Percentiles rank a stretch among this genome's conserved stretches.
phyloP scores from a whole-genome alignment of 495 filamentous ascomycete genomes.

The Hyaloscypha finlandica region DNA sequence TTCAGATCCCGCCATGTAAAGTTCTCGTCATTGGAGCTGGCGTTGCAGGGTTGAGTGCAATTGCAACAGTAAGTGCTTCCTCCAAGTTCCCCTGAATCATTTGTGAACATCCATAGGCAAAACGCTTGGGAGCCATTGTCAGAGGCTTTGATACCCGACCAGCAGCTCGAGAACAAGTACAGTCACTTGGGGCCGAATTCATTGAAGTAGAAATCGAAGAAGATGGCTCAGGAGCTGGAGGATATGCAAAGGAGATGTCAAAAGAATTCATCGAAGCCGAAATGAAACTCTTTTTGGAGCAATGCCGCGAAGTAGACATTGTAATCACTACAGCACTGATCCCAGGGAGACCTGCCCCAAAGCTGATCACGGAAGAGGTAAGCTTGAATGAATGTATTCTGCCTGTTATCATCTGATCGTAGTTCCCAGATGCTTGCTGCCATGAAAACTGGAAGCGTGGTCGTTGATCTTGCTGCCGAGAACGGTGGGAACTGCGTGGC shows the following conservation, averaged over 20 bases:
- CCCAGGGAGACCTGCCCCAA: slow-evolving; percentile 73
- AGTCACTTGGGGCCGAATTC: slow-evolving; percentile 82
- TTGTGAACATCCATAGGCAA: slow-evolving; percentile 43
- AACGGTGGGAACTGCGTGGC: slow-evolving; percentile 80
- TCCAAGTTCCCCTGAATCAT: background rate
- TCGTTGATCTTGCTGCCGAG: slow-evolving; percentile 81
- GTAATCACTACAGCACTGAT: slow-evolving; percentile 84
- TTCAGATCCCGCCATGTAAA: slow-evolving; percentile 77
- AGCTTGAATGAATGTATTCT: slow-evolving; percentile 11
- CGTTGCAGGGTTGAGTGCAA: slow-evolving; percentile 79
- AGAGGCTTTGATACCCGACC: slow-evolving; percentile 80
- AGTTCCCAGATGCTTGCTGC: slow-evolving; percentile 60
- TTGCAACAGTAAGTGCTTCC: slow-evolving; percentile 54
- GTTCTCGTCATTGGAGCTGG: slow-evolving; percentile 82
- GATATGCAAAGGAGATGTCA: slow-evolving; percentile 87
- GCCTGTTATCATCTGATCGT: slow-evolving; percentile 13
- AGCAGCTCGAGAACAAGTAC: slow-evolving; percentile 78
- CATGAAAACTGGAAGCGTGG: slow-evolving; percentile 80
- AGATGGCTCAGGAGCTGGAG: slow-evolving; percentile 77
- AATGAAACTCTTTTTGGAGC: slow-evolving; percentile 83
- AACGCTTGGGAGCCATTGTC: slow-evolving; percentile 80
- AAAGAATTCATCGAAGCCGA: slow-evolving; percentile 86
- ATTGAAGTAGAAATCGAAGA: slow-evolving; percentile 83
- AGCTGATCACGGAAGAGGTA: slow-evolving; percentile 68
- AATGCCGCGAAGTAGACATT: slow-evolving; percentile 82